Conservation (phyloP, 2,329 filamentous ascomycete genomes). For the Epichloe scottii region DNA sequence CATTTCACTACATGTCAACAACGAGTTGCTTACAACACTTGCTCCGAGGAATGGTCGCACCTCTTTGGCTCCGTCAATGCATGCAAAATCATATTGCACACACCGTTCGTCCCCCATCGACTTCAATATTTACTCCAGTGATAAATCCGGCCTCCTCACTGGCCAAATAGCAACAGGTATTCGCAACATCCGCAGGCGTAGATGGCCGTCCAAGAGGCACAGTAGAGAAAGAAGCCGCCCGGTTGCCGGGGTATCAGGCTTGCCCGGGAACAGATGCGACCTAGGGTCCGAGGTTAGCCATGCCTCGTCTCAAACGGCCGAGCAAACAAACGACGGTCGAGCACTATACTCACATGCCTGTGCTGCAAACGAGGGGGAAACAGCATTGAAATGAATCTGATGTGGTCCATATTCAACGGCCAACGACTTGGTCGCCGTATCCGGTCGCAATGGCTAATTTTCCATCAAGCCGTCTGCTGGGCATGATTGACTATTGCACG, state of each 20-base stretch:
- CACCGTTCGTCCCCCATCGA: slow-evolving; percentile 14
- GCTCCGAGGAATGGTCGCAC: too few species aligned
- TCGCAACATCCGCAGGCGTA: slow-evolving; percentile 54
- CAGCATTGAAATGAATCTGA: slow-evolving; percentile 60
- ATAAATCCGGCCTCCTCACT: slow-evolving; percentile 57
- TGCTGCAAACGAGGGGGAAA: slow-evolving; percentile 55
- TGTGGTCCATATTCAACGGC: slow-evolving; percentile 62
- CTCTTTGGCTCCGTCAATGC: too few species aligned
- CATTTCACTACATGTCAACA: neutral
- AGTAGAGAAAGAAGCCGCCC: slow-evolving; percentile 39
- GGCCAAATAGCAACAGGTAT: slow-evolving; percentile 56
- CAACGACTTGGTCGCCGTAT: slow-evolving; percentile 42
- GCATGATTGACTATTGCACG: slow-evolving; percentile 6
- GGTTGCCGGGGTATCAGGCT: slow-evolving; percentile 48
- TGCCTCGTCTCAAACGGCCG: neutral
- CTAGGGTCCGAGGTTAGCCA: slow-evolving; percentile 9
- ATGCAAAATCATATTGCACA: slow-evolving; percentile 7
- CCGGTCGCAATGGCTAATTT: slow-evolving; percentile 36
- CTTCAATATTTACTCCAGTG: slow-evolving; percentile 5
- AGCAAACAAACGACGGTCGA: neutral
- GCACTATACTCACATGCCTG: slow-evolving; percentile 37
- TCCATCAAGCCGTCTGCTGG: slow-evolving; percentile 23
- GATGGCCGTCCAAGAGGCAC: slow-evolving; percentile 43
- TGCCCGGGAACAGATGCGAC: slow-evolving; percentile 42
- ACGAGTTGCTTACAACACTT: too few species aligned